Evolutionary conservation across 2,329 filamentous ascomycete species (phyloP), one percentile per base, ranked within the genome.

Genomic region (Colletotrichum sp.): DNA sequence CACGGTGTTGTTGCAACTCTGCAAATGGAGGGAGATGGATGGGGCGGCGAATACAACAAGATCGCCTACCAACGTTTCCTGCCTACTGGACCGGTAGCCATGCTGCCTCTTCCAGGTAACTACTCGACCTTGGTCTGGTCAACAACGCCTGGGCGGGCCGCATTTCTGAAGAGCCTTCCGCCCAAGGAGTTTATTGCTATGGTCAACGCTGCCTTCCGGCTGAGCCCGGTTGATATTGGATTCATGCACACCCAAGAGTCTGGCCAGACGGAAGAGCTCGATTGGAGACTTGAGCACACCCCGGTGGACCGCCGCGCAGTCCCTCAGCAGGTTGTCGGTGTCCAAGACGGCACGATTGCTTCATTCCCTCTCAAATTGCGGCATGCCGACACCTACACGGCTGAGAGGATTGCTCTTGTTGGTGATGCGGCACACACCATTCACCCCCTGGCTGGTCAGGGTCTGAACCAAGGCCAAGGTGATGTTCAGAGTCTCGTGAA

Each of bases 351-450:
- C 79, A 95, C 92, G 21, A 88, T 98, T 16, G 96, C 97, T 2
- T 96, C 95, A 0, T 99, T 99, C 85, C 97, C 97, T 0, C 90
- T 99, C 21, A 95, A 94, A 82, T 90, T 99, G 87, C 93, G 96
- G 32, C 97, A 99, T 83, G 96, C 96, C n/a, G 95, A 98, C 81
- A 95, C 95, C 2, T 99, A 99, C 82, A 94, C 95, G 57, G 94
- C 93, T 52, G 95, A 98, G 81, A 93, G 97, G n/a, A 89, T 98
- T 10, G 97, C 96, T 1, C 91, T 99, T 2, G 92, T 99, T 43
- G 97, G 97, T 76, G 97, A 99, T 79, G 97, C 97, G 2, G 97
- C 97, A 9, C 97, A 99, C 83, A 98, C 96, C 2, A 93, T 98
- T 78, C 97, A 99, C 83, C 97, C 97, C 0, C 92, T 99, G 6